phyloP scores from a whole-genome alignment of 2,329 filamentous ascomycete genomes.

The Hypoxylon rubiginosum region DNA sequence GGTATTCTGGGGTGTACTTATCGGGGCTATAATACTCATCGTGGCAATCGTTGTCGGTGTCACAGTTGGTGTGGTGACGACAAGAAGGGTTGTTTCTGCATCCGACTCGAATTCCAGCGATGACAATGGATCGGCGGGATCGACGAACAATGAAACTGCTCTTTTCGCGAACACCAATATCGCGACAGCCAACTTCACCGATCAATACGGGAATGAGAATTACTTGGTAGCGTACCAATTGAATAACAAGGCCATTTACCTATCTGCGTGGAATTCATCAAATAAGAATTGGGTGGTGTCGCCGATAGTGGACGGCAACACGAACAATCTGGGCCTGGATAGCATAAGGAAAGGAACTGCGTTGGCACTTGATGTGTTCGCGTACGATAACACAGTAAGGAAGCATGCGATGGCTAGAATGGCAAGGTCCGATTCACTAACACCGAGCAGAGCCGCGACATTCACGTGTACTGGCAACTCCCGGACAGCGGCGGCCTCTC shows the following conservation, averaged over 20 bases:
- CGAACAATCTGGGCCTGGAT: slow-evolving; percentile 36
- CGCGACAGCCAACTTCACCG: slow-evolving; percentile 49
- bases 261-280: slow-evolving; percentile 50
- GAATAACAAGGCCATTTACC: slow-evolving; percentile 45
- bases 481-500: slow-evolving; percentile 37
- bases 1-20: slow-evolving; percentile 29
- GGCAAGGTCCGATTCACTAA: slow-evolving; percentile 12
- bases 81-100: not conserved
- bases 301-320: slow-evolving; percentile 45
- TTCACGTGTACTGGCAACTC: slow-evolving; percentile 47
- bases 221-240: slow-evolving; percentile 48
- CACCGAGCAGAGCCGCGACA: slow-evolving; percentile 33
- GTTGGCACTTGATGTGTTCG: slow-evolving; percentile 39
- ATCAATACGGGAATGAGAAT: slow-evolving; percentile 45
- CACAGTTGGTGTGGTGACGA: slow-evolving; percentile 31
- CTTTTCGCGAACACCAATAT: slow-evolving; percentile 40
- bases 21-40: slow-evolving; percentile 29
- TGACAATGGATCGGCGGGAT: not conserved
- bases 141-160: slow-evolving; percentile 13
- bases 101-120: not conserved
- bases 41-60: slow-evolving; percentile 34
- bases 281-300: slow-evolving; percentile 46
- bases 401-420: not conserved
- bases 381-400: slow-evolving; percentile 29
- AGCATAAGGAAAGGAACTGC: slow-evolving; percentile 39